A percentile compares a stretch with the other conserved stretches of the same genome.
These are phyloP conservation scores for Xylaria flabelliformis DNA, from an alignment of 495 filamentous ascomycete genomes.

Conservation along the genomic window DNA sequence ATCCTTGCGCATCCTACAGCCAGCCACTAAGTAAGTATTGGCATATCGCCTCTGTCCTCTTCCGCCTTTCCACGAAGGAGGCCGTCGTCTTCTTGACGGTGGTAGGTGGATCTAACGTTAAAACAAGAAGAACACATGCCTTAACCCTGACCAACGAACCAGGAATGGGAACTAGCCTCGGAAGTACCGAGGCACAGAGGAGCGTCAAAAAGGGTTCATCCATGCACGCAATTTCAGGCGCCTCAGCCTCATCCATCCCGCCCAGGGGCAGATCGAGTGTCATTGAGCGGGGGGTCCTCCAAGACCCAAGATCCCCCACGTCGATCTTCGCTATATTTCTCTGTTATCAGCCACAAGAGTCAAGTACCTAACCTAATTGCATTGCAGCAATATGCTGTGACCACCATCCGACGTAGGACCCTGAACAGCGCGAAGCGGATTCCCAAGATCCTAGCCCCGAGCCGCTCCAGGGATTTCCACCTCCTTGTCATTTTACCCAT, in stretches of 20 bases:
- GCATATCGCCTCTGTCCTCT: background rate
- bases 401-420: constrained; percentile 3
- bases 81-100: background rate
- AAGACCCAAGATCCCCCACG: constrained; percentile 20
- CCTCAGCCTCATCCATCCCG: constrained; percentile 26
- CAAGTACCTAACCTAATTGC: background rate
- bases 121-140: background rate
- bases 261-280: constrained; percentile 15
- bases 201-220: constrained; percentile 9
- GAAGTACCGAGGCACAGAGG: constrained; percentile 17
- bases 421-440: constrained; percentile 12
- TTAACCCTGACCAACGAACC: background rate
- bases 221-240: constrained; percentile 23
- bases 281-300: constrained; percentile 5
- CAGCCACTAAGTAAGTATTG: background rate
- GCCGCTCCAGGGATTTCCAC: background rate
- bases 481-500: background rate
- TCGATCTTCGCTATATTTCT: constrained; percentile 2
- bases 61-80: background rate
- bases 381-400: background rate
- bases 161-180: constrained; percentile 3
- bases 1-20: background rate
- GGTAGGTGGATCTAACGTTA: constrained; percentile 5
- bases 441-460: constrained; percentile 20
- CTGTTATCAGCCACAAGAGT: constrained; percentile 5